Conservation (phyloP, 176 grass and related monocot species). For the Oropetium thomaeum region DNA sequence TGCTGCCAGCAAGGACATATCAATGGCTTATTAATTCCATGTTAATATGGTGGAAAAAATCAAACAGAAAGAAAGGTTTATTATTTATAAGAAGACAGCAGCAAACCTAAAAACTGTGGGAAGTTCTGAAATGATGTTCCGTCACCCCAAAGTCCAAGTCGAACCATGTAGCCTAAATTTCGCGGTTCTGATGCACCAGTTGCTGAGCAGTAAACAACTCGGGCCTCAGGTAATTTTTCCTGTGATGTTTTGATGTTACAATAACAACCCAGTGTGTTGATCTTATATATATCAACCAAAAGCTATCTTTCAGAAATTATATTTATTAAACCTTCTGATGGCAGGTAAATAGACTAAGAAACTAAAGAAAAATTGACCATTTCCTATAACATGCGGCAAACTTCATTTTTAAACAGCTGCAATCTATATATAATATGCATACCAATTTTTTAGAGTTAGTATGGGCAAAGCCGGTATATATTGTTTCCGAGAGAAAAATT, state of each 20-base stretch:
- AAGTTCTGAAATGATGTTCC: slow-evolving; percentile 83
- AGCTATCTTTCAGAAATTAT: neutral
- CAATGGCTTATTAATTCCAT: neutral
- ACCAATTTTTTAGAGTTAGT: neutral
- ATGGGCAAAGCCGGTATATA: neutral
- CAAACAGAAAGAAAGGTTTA: slow-evolving; percentile 20
- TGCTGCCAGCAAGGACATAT: neutral
- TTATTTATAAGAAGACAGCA: slow-evolving; percentile 13
- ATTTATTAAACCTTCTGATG: neutral
- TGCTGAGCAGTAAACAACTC: slow-evolving; percentile 96
- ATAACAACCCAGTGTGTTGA: slow-evolving; percentile 19
- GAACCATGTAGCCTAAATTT: slow-evolving; percentile 98
- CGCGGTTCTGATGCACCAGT: slow-evolving; percentile 98
- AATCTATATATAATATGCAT: neutral
- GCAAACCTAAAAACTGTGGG: slow-evolving; percentile 75
- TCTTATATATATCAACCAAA: slow-evolving; percentile 1
- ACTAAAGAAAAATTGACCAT: neutral
- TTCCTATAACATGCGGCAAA: neutral
- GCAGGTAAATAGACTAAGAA: neutral
- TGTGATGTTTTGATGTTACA: slow-evolving; percentile 45
- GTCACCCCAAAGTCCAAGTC: slow-evolving; percentile 92
- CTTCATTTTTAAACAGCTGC: neutral
- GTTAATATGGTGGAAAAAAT: slow-evolving; percentile 3
- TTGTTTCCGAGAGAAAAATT: neutral
- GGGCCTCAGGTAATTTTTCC: slow-evolving; percentile 78